Conservation (phyloP, 2,329 filamentous ascomycete genomes). For the Venturia asperata region DNA sequence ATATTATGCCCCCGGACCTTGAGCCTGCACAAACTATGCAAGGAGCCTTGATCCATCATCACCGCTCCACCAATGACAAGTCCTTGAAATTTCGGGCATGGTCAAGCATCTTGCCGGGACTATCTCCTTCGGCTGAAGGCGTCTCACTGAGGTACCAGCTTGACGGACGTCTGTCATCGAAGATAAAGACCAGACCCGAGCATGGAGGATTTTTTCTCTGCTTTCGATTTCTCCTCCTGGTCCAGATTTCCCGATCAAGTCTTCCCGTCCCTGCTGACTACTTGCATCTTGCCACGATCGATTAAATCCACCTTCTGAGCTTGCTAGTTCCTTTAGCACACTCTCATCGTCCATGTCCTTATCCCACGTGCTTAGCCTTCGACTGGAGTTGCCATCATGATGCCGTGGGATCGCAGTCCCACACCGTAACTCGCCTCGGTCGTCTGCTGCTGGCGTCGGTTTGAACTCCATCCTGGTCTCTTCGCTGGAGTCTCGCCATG, state of each 20-base stretch:
- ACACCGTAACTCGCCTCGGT: background rate
- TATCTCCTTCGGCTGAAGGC: background rate
- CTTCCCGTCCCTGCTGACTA: background rate
- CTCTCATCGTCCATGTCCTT: background rate
- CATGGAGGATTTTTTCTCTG: background rate
- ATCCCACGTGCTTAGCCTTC: background rate
- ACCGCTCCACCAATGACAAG: background rate
- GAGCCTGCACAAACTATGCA: background rate
- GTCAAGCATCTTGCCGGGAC: background rate
- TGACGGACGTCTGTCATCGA: too few relatives aligned
- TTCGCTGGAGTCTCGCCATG: background rate
- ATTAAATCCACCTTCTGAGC: conserved; percentile 3
- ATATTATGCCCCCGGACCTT: background rate
- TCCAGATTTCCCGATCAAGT: background rate
- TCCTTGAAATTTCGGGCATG: background rate
- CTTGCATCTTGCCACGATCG: conserved; percentile 8
- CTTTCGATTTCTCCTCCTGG: background rate
- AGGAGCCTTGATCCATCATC: background rate
- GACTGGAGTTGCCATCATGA: background rate
- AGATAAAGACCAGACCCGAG: conserved; percentile 8
- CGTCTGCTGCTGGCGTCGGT: background rate
- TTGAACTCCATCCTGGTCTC: background rate
- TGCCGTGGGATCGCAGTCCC: conserved; percentile 10
- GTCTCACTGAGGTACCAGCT: too few relatives aligned
- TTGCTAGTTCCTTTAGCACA: conserved; percentile 8